Base-by-base conservation (phyloP, 2,329 filamentous ascomycete genomes). In the Cucurbitaria berberidis region DNA sequence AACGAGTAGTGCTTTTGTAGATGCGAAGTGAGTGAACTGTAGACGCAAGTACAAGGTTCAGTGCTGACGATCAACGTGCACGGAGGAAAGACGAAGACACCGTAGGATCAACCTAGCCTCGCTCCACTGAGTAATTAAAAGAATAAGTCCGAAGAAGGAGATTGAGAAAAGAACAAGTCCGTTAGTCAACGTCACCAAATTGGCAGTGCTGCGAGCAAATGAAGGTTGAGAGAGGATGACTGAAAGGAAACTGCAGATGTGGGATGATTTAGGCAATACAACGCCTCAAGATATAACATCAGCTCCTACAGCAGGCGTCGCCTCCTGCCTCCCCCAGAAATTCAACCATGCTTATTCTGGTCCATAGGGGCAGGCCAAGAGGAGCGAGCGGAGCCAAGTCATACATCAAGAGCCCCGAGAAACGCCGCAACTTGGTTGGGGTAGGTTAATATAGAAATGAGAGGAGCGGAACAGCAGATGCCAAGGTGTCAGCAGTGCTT, bases 331-430 rank as follows among this genome's bases (percentile, higher is more conserved):
- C 22, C 24, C 10, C 40, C 8, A 24, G 5, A 21, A 18, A 30
- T 15, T 34, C 22, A 36, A 24, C 35, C 40, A 38, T 39, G 26
- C 26, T 41, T 42, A 19, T 13, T 43, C 30, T 26, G 47, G 38
- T 45, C 57, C 58, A 48, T 48, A 44, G 48, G 36, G 53, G 57
- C 54, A 54, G 45, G 66, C 66, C 64, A 69, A 67, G 64, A 42
- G 15, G 39, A 40, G 29, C 30, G 43, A 40, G 45, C 42, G 27
- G 45, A 54, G 64, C 66, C 67, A 70, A 69, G 67, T 68, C 64
- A 66, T 46, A 68, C 67, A 55, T 42, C 47, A 48, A 55, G 49
- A 52, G 41, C 48, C 42, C 54, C 54, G 44, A 40, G 46, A 43
- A 56, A 42, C 48, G 48, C 53, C 53, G 46, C 50, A 32, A 8